A percentile compares a stretch with the other conserved stretches of the same genome.
Conservation (phyloP, 352 stramenopile species). For the Globisporangium spiculum region DNA sequence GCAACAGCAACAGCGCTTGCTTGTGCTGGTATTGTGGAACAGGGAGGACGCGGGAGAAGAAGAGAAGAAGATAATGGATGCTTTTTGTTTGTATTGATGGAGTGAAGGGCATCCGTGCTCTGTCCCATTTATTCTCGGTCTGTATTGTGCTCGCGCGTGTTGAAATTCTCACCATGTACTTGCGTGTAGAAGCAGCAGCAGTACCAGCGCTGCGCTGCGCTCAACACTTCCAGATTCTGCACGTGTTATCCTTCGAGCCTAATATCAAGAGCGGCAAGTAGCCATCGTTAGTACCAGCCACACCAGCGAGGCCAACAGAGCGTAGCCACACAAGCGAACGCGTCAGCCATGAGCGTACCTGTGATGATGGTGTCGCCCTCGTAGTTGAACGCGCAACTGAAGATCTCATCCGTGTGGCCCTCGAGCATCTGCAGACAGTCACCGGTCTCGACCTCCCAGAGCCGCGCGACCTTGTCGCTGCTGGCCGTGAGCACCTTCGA, state of each 20-base stretch:
- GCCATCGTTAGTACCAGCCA: constrained; percentile 3
- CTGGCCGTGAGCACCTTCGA: constrained; percentile 92
- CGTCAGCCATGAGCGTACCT: constrained; percentile 46
- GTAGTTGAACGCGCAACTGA: constrained; percentile 96
- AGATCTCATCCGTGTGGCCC: constrained; percentile 97
- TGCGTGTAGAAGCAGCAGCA: not conserved
- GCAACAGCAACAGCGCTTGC: not conserved
- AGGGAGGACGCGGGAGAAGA: not conserved
- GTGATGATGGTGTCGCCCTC: constrained; percentile 97
- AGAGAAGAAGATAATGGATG: constrained; percentile 3
- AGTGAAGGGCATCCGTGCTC: too few species aligned
- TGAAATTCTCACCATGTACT: not conserved
- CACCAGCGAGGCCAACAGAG: not conserved
- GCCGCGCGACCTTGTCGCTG: constrained; percentile 91
- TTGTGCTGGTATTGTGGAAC: not conserved
- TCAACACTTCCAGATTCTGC: constrained; percentile 79
- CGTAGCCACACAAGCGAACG: not conserved
- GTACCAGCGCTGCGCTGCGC: not conserved
- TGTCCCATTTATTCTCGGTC: not conserved
- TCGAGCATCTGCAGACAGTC: constrained; percentile 95
- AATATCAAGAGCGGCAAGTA: not conserved
- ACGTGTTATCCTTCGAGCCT: constrained; percentile 87
- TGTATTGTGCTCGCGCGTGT: not conserved
- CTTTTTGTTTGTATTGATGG: constrained; percentile 10
- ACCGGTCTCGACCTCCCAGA: constrained; percentile 94